Evolutionary conservation across 2,329 filamentous ascomycete genomes (phyloP), one percentile per base, ranked within the genome.

Genomic region (Xylaria arbuscula): DNA sequence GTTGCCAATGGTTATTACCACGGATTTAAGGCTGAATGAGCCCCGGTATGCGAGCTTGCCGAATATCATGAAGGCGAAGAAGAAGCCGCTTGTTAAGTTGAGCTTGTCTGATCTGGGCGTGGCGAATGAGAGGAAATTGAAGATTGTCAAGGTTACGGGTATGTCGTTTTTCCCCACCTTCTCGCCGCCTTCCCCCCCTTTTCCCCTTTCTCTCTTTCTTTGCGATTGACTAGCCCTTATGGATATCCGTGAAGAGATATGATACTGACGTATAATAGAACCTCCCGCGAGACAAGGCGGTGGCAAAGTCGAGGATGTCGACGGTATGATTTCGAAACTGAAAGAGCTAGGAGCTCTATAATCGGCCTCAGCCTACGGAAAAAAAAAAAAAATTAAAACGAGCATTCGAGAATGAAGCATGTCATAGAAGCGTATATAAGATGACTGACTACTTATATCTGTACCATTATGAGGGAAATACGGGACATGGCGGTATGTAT

Each of bases 11-110:
- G 85, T 99, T 61, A 92, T 99, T 75, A 99, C 96, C 70, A 97
- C 96, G 70, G 96, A 99, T 84, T 81, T 99, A 83, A 85, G 96
- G 61, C 84, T 99, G 80, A 99, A 99, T 79, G 93, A 97, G 88
- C 96, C 96, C 68, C 86, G 96, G 72, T 99, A 97, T 81, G 96
- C 95, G 24, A 97, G 90, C 81, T 81, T 99, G 88, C 95, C 94
- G 59, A 98, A 98, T 80, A 98, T 99, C 73, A 99, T 99, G 96
- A 99, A 98, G 91, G 96, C 96, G 62, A 99, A 99, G 92, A 99
- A 98, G 92, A 99, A 99, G 92, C 93, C 93, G 78, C 78, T 99
- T 75, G 93, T 96, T 77, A 98, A 98, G 91, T 92, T 93, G 87
- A 93, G 88, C 73, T 80, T 98, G 80, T 87, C 85, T 66, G 96